Conservation (phyloP, 139 green algal genomes). For the Microglena sp. region DNA sequence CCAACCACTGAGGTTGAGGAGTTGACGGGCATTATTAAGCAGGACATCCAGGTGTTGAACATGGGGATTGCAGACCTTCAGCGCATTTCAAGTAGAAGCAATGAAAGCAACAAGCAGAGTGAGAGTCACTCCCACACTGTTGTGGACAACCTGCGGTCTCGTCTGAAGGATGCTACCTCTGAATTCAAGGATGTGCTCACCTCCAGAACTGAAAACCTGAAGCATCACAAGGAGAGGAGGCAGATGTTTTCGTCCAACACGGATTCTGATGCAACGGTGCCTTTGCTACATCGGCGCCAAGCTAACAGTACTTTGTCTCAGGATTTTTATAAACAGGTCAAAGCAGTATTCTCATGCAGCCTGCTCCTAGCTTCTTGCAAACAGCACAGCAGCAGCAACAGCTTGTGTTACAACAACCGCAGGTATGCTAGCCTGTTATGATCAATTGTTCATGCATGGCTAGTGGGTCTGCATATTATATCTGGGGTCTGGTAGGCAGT, state of each 20-base stretch:
- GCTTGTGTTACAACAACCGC: too few relatives aligned
- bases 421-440: too few relatives aligned
- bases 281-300: slow-evolving; percentile 21
- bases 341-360: background rate
- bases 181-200: slow-evolving; percentile 59
- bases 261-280: slow-evolving; percentile 22
- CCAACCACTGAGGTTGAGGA: slow-evolving; percentile 87
- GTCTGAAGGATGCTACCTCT: slow-evolving; percentile 75
- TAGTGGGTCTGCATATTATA: too few relatives aligned
- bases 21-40: slow-evolving; percentile 83
- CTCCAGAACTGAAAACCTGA: slow-evolving; percentile 79
- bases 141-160: slow-evolving; percentile 58
- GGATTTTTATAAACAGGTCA: background rate
- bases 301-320: slow-evolving; percentile 26
- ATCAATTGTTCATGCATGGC: too few relatives aligned
- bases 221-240: slow-evolving; percentile 65
- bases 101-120: slow-evolving; percentile 68
- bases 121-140: slow-evolving; percentile 76
- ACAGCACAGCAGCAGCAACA: background rate
- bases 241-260: slow-evolving; percentile 69
- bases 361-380: background rate
- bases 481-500: too few relatives aligned
- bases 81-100: slow-evolving; percentile 11
- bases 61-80: slow-evolving; percentile 64
- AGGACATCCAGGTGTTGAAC: slow-evolving; percentile 79